A percentile compares a stretch with the other conserved stretches of the same genome.
These are phyloP conservation scores for Gastrolobium bilobum DNA, from an alignment of 306 rosid species.

Conservation along the genomic window DNA sequence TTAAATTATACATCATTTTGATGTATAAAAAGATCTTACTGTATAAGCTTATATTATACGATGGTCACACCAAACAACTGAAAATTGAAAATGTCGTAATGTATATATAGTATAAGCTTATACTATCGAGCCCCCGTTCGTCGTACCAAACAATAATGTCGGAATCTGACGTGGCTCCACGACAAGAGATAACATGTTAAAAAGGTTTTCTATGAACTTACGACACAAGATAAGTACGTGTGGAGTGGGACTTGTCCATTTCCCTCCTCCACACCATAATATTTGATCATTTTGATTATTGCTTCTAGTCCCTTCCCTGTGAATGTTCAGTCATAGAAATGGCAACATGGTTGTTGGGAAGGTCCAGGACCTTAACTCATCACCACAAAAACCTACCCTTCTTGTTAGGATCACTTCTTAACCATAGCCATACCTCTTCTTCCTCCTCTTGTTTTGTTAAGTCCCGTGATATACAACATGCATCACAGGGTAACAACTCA, in stretches of 20 bases:
- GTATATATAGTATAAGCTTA: too few species aligned
- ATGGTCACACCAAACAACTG: too few species aligned
- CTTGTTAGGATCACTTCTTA: conserved; percentile 8
- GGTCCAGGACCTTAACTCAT: conserved; percentile 36
- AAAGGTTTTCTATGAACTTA: not conserved
- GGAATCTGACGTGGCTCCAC: conserved; percentile 34
- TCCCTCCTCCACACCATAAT: not conserved
- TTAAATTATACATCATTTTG: too few species aligned
- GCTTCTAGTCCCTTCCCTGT: not conserved
- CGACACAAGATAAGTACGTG: conserved; percentile 2
- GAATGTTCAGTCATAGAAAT: conserved; percentile 7
- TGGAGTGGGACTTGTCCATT: not conserved
- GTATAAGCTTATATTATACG: too few species aligned
- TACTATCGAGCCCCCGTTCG: too few species aligned
- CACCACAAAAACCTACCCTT: not conserved
- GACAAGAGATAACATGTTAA: not conserved
- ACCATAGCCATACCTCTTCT: not conserved
- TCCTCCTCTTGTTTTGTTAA: not conserved
- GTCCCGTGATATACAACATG: not conserved
- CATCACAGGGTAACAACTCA: not conserved
- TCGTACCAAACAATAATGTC: not conserved
- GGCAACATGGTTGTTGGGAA: conserved; percentile 39
- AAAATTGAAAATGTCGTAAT: too few species aligned
- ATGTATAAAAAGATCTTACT: too few species aligned
- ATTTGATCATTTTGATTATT: not conserved